Evolutionary conservation across 2,329 filamentous ascomycete species (phyloP).

Genomic region (Aspergillus phoenicis): DNA sequence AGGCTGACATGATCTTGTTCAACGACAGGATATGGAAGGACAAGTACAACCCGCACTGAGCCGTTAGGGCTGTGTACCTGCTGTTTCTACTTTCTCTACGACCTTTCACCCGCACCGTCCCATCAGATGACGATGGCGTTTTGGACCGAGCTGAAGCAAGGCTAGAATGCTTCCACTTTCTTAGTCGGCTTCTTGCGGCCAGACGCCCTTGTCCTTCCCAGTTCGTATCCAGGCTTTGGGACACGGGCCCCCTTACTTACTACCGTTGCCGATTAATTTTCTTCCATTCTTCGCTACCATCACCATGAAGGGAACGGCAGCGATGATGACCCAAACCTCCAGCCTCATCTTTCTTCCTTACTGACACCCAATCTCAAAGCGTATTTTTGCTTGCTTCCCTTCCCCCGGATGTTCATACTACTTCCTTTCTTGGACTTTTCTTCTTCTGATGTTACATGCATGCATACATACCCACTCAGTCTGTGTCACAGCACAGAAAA

Average conservation of each 20-base stretch:
- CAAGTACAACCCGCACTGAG: constrained; percentile 70
- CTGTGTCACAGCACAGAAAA: no score
- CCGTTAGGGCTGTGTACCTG: not conserved
- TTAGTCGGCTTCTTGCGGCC: not conserved
- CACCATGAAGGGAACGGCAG: not conserved
- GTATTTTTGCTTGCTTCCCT: not conserved
- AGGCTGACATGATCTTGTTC: constrained; percentile 25
- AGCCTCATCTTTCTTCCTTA: constrained; percentile 18
- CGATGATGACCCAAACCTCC: constrained; percentile 15
- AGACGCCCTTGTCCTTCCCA: not conserved
- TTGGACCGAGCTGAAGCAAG: constrained; percentile 1
- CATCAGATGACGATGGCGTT: not conserved
- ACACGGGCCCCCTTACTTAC: not conserved
- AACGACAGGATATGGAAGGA: constrained; percentile 92
- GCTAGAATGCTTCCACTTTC: not conserved
- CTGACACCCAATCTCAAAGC: constrained; percentile 16
- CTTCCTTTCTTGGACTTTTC: not conserved
- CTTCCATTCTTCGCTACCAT: not conserved
- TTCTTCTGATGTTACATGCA: not conserved
- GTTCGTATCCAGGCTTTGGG: not conserved
- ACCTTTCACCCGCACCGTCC: not conserved
- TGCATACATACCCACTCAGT: not conserved
- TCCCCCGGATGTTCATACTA: not conserved
- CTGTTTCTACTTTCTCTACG: constrained; percentile 1
- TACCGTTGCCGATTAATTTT: not conserved